These are phyloP conservation scores for Albizia julibrissin DNA, from an alignment of 306 rosid species.

Conservation along the genomic window DNA sequence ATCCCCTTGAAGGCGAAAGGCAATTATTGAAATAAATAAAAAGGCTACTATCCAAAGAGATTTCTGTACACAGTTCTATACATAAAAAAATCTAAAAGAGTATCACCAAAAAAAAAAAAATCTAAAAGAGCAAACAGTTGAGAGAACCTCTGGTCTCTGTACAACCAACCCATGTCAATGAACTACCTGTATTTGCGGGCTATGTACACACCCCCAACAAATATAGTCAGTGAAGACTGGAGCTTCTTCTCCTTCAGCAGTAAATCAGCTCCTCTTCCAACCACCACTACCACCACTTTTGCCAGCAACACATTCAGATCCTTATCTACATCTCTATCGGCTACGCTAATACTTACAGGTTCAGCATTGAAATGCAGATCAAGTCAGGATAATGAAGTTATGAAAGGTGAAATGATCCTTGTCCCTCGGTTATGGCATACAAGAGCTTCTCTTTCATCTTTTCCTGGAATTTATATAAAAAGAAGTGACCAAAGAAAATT, in stretches of 20 bases:
- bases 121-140: conserved; percentile 32
- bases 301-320: conserved; percentile 33
- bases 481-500: neutral
- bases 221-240: conserved; percentile 48
- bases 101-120: conserved; percentile 36
- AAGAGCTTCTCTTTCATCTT: conserved; percentile 87
- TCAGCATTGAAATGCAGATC: conserved; percentile 44
- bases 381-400: conserved; percentile 37
- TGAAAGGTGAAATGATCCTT: conserved; percentile 97
- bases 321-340: conserved; percentile 53
- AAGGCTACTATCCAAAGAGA: conserved; percentile 30
- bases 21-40: conserved; percentile 17
- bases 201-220: conserved; percentile 69
- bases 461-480: conserved; percentile 60
- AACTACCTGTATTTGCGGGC: conserved; percentile 47
- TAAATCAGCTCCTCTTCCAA: conserved; percentile 45
- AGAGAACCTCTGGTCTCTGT: conserved; percentile 46
- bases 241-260: conserved; percentile 49
- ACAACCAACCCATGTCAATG: conserved; percentile 41
- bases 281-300: conserved; percentile 38
- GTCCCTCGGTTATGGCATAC: conserved; percentile 95
- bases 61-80: conserved; percentile 46
- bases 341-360: conserved; percentile 72
- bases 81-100: conserved; percentile 38
- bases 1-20: neutral